These are phyloP conservation scores for Xylariales sp. DNA, from an alignment of 2,329 filamentous ascomycete species.

Conservation along the genomic window DNA sequence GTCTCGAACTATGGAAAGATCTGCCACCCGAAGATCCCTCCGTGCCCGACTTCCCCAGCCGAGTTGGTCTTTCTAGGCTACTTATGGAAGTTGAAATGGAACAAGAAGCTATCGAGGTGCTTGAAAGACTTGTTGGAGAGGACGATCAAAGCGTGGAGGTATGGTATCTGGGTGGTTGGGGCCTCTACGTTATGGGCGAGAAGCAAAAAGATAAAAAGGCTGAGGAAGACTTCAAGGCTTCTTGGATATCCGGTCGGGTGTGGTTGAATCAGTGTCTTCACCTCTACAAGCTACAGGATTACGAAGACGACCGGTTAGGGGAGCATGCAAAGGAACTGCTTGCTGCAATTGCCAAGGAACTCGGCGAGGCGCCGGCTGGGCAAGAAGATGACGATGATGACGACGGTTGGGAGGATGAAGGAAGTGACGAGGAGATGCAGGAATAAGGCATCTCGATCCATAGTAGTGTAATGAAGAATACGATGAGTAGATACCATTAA, in stretches of 20 bases:
- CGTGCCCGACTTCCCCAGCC: conserved; percentile 86
- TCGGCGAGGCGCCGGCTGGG: conserved; percentile 69
- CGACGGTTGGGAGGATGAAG: conserved; percentile 60
- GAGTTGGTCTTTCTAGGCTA: conserved; percentile 84
- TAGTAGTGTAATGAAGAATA: conserved; percentile 17
- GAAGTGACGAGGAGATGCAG: conserved; percentile 70
- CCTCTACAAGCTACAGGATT: conserved; percentile 82
- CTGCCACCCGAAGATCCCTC: conserved; percentile 76
- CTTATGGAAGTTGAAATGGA: conserved; percentile 92
- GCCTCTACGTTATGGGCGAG: conserved; percentile 81
- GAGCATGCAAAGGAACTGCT: conserved; percentile 81
- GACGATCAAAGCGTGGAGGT: conserved; percentile 95
- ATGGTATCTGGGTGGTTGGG: conserved; percentile 98
- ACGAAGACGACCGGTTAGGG: conserved; percentile 83
- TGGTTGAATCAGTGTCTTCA: conserved; percentile 86
- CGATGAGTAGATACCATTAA: conserved; percentile 44
- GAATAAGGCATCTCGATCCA: conserved; percentile 41
- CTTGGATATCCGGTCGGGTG: conserved; percentile 79
- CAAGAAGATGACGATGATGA: conserved; percentile 67
- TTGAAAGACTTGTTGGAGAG: conserved; percentile 85
- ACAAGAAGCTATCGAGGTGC: conserved; percentile 83
- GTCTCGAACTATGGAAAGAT: conserved; percentile 85
- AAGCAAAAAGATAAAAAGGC: conserved; percentile 67
- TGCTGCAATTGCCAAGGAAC: conserved; percentile 69
- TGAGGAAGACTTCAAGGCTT: conserved; percentile 65